Evolutionary conservation across 805 yeast genomes (phyloP).

Genomic region (Schizosaccharomyces lindneri): DNA sequence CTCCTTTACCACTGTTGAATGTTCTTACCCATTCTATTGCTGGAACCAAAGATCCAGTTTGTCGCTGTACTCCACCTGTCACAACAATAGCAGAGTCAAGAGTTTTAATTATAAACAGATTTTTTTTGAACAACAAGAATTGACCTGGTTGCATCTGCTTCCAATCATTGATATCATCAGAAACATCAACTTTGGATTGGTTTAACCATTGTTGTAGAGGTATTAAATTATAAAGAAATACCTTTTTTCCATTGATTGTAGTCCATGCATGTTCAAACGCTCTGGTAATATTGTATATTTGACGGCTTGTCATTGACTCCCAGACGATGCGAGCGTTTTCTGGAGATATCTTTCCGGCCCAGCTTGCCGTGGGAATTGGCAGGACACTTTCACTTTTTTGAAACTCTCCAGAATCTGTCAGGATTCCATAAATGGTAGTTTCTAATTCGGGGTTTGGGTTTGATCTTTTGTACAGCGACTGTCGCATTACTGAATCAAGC

Average conservation of each 20-base stretch:
- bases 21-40: background rate
- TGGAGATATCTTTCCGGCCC: background rate
- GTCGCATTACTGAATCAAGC: conserved; percentile 21
- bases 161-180: background rate
- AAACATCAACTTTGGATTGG: too few relatives aligned
- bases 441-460: background rate
- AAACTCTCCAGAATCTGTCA: background rate
- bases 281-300: background rate
- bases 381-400: background rate
- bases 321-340: conserved; percentile 7
- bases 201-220: background rate
- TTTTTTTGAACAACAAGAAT: background rate
- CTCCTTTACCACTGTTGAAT: background rate
- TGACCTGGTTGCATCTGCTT: background rate
- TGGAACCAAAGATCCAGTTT: background rate
- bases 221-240: background rate
- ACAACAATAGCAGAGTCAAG: background rate
- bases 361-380: background rate
- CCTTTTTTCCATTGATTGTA: background rate
- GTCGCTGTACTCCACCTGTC: background rate
- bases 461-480: background rate
- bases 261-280: background rate
- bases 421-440: background rate
- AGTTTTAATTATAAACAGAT: background rate
- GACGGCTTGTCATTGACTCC: background rate